These are phyloP conservation scores for Cynara cardunculus DNA, from an alignment of 129 eudicot genomes.

Conservation along the genomic window DNA sequence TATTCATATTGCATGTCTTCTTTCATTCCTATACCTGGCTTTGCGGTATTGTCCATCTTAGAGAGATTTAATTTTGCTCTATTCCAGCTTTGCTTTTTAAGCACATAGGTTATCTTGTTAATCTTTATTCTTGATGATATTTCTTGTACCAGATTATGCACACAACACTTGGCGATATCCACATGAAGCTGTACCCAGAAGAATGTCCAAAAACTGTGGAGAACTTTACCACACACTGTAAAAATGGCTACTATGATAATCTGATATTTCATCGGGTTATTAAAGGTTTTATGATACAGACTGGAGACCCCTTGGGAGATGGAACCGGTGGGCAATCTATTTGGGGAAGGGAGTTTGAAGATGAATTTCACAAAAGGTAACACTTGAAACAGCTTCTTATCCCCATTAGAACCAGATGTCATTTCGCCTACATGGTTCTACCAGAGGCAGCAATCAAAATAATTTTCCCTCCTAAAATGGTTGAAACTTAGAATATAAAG, in stretches of 20 bases:
- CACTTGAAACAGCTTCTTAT: neutral
- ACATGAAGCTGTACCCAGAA: conserved; percentile 95
- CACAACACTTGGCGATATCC: conserved; percentile 89
- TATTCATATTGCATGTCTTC: neutral
- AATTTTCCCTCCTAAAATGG: neutral
- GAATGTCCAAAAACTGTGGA: conserved; percentile 99
- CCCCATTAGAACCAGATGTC: neutral
- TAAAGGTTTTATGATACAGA: conserved; percentile 95
- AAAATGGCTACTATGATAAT: conserved; percentile 93
- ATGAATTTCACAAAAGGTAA: conserved; percentile 95
- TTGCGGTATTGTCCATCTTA: too few species aligned
- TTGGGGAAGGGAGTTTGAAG: conserved; percentile 99
- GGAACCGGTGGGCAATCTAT: conserved; percentile 99
- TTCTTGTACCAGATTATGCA: conserved; percentile 62
- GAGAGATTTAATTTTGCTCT: neutral
- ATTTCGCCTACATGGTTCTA: neutral
- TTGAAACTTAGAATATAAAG: neutral
- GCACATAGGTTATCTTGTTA: neutral
- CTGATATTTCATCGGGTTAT: conserved; percentile 96
- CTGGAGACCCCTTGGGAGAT: conserved; percentile 98
- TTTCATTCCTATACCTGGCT: neutral
- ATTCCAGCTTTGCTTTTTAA: neutral
- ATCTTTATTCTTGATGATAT: conserved; percentile 10
- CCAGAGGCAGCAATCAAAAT: neutral
- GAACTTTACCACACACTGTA: conserved; percentile 95